Evolutionary conservation across 139 green algal genomes (phyloP).

Genomic region (Trebouxia sp.): DNA sequence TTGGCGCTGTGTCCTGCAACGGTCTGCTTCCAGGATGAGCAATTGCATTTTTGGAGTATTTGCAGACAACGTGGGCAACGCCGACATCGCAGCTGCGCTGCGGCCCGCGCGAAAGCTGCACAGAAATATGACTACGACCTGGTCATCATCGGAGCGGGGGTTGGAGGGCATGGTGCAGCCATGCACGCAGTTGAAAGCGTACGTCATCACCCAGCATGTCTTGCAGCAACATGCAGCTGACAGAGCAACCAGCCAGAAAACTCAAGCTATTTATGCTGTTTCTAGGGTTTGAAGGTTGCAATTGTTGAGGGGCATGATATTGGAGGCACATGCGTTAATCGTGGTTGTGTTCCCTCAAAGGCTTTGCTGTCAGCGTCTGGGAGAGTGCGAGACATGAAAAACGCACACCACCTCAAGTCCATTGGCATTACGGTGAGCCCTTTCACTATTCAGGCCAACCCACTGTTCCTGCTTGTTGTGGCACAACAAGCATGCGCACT

Average conservation of each 20-base stretch:
- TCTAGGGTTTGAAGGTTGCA: slow-evolving; percentile 92
- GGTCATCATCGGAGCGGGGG: slow-evolving; percentile 97
- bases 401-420: slow-evolving; percentile 90
- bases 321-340: slow-evolving; percentile 98
- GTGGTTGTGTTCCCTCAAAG: slow-evolving; percentile 98
- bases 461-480: too few species aligned
- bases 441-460: too few species aligned
- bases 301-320: slow-evolving; percentile 97
- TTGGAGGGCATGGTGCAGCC: slow-evolving; percentile 96
- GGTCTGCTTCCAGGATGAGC: too few species aligned
- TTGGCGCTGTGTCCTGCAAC: too few species aligned
- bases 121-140: slow-evolving; percentile 95
- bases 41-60: too few species aligned
- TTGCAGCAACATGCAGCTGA: neutral
- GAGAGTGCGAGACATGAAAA: slow-evolving; percentile 88
- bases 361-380: slow-evolving; percentile 96
- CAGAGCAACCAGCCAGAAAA: too few species aligned
- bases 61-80: neutral
- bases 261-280: neutral
- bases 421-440: slow-evolving; percentile 85
- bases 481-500: too few species aligned
- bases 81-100: neutral
- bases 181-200: slow-evolving; percentile 96
- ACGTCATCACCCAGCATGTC: slow-evolving; percentile 17
- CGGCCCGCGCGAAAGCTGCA: neutral